Percentiles rank a stretch among this genome's conserved stretches.
These are phyloP conservation scores for Paratinospora sagittata DNA, from an alignment of 164 flowering plant species.

Conservation along the genomic window DNA sequence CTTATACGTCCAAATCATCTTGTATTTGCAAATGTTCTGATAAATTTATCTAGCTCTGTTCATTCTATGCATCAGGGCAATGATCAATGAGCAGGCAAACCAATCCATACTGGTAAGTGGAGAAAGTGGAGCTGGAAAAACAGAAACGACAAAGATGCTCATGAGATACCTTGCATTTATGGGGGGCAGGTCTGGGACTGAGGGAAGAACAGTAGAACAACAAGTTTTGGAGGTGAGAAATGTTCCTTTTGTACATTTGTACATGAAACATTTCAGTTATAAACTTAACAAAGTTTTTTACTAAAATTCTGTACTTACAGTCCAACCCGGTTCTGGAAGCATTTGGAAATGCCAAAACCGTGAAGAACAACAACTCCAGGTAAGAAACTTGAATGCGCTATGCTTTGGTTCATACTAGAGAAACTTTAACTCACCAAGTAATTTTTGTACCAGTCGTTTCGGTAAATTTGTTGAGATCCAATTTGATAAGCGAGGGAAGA, in stretches of 20 bases:
- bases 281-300: not conserved
- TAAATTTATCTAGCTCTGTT: not conserved
- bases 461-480: slow-evolving; percentile 91
- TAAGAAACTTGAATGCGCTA: slow-evolving; percentile 14
- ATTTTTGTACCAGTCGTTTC: slow-evolving; percentile 55
- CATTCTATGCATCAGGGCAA: slow-evolving; percentile 38
- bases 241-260: not conserved
- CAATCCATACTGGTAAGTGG: slow-evolving; percentile 85
- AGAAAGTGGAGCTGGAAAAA: slow-evolving; percentile 92
- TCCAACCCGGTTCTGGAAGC: slow-evolving; percentile 90
- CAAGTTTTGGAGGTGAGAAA: slow-evolving; percentile 72
- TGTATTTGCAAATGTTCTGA: not conserved
- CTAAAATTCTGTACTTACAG: slow-evolving; percentile 26
- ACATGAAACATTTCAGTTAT: too few relatives aligned
- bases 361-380: slow-evolving; percentile 89
- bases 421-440: slow-evolving; percentile 14
- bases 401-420: not conserved
- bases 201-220: slow-evolving; percentile 86
- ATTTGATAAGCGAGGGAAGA: slow-evolving; percentile 68
- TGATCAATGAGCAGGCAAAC: slow-evolving; percentile 61
- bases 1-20: not conserved
- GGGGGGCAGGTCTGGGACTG: slow-evolving; percentile 77
- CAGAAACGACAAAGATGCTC: slow-evolving; percentile 86
- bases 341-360: slow-evolving; percentile 85
- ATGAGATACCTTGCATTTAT: slow-evolving; percentile 92